A percentile compares a stretch with the other conserved stretches of the same genome.
Evolutionary conservation across 1,284 basidiomycete species (phyloP).

Genomic region (Golubevia sp.): DNA sequence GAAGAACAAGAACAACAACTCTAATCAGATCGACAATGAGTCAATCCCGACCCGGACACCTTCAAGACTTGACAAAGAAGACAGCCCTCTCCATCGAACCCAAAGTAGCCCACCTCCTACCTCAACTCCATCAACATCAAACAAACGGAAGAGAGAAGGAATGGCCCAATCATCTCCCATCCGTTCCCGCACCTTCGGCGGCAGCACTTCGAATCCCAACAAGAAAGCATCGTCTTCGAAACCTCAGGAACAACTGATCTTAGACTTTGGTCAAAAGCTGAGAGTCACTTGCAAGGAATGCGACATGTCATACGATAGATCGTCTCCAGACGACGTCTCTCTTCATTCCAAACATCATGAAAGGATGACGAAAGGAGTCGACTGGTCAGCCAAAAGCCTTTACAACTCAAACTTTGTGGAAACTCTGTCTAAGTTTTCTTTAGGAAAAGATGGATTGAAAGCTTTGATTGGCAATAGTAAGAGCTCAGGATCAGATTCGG

Average conservation of each 20-base stretch:
- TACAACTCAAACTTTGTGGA: not conserved
- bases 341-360: constrained; percentile 42
- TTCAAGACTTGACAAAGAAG: too few species aligned
- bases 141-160: too few species aligned
- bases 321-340: constrained; percentile 29
- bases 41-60: too few species aligned
- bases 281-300: constrained; percentile 34
- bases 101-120: too few species aligned
- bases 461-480: not conserved
- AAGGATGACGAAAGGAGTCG: constrained; percentile 27
- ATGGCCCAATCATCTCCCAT: too few species aligned
- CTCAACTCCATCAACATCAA: too few species aligned
- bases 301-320: constrained; percentile 46
- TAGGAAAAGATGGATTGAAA: not conserved
- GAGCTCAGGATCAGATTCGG: not conserved
- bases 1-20: too few species aligned
- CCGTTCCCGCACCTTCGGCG: too few species aligned
- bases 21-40: too few species aligned
- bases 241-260: constrained; percentile 36
- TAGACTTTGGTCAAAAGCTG: constrained; percentile 44
- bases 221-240: not conserved
- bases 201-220: too few species aligned
- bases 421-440: not conserved
- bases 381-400: constrained; percentile 35
- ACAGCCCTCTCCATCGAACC: too few species aligned